phyloP scores from a whole-genome alignment of 2,329 filamentous ascomycete genomes.

The Pezicula carpinea region DNA sequence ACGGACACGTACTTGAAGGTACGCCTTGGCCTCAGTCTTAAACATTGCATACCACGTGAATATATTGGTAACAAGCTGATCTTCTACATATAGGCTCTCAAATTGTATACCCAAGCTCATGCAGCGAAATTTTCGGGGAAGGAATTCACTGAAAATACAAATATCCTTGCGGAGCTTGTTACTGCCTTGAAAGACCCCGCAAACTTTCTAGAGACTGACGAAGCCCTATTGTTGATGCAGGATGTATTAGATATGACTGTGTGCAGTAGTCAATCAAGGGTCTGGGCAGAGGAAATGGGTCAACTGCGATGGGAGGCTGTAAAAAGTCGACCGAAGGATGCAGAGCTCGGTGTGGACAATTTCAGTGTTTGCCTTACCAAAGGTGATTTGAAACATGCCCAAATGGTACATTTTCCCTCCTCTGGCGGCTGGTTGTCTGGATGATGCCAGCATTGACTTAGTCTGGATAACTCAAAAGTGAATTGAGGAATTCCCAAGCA shows the following conservation, averaged over 20 bases:
- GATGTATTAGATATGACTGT: slow-evolving; percentile 20
- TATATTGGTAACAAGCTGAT: slow-evolving; percentile 9
- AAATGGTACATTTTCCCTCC: slow-evolving; percentile 19
- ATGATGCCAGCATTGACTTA: too few species aligned
- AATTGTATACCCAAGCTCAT: slow-evolving; percentile 25
- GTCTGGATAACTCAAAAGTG: too few species aligned
- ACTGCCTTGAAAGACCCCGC: neutral
- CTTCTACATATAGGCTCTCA: slow-evolving; percentile 25
- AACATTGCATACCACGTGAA: slow-evolving; percentile 12
- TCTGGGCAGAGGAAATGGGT: slow-evolving; percentile 26
- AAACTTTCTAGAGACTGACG: slow-evolving; percentile 1
- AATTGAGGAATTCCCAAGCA: too few species aligned
- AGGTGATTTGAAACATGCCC: slow-evolving; percentile 28
- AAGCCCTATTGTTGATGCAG: slow-evolving; percentile 27
- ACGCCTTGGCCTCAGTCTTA: slow-evolving; percentile 10
- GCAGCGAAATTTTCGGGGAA: slow-evolving; percentile 23
- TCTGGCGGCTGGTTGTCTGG: neutral
- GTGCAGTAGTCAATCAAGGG: slow-evolving; percentile 8
- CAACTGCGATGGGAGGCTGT: slow-evolving; percentile 26
- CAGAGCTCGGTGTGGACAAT: slow-evolving; percentile 22
- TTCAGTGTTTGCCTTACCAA: slow-evolving; percentile 27
- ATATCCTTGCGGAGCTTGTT: slow-evolving; percentile 16
- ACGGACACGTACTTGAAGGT: slow-evolving; percentile 27
- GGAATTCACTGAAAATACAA: slow-evolving; percentile 20
- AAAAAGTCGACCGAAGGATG: slow-evolving; percentile 26